Evolutionary conservation across 2,329 filamentous ascomycete species (phyloP).

Genomic region (Botrytis pseudocinerea): DNA sequence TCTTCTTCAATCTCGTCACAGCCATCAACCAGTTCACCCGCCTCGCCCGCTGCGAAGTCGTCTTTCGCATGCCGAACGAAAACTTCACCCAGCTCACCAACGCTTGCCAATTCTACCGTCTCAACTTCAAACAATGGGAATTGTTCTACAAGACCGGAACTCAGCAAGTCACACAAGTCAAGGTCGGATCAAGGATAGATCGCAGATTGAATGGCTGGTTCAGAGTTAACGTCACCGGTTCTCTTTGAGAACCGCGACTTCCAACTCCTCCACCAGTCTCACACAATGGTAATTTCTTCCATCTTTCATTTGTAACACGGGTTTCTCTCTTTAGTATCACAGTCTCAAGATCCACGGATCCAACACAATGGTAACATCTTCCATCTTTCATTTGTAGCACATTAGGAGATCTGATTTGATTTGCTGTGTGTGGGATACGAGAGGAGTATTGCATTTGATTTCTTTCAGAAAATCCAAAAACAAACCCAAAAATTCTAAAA

Average conservation of each 20-base stretch:
- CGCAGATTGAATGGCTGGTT: not conserved
- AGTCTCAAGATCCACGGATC: not conserved
- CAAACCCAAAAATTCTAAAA: not conserved
- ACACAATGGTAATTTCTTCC: not conserved
- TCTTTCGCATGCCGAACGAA: not conserved
- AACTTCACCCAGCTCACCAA: not conserved
- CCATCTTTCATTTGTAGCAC: not conserved
- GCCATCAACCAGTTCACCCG: not conserved
- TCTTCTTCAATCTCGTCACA: not conserved
- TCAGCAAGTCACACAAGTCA: not conserved
- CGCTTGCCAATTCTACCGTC: not conserved
- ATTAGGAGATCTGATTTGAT: not conserved
- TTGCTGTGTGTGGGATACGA: not conserved
- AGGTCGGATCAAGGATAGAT: not conserved
- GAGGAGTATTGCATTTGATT: not conserved
- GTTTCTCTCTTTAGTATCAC: not conserved
- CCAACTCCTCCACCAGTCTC: too few relatives aligned
- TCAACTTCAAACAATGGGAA: not conserved
- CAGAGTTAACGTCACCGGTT: not conserved
- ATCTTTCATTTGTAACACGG: not conserved
- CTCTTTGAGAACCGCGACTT: not conserved
- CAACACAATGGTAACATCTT: not conserved
- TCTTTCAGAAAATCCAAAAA: not conserved
- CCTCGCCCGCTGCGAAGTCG: not conserved
- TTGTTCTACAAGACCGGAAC: not conserved